These are phyloP conservation scores for Colletotrichum musicola DNA, from an alignment of 2,329 filamentous ascomycete genomes.

Conservation along the genomic window DNA sequence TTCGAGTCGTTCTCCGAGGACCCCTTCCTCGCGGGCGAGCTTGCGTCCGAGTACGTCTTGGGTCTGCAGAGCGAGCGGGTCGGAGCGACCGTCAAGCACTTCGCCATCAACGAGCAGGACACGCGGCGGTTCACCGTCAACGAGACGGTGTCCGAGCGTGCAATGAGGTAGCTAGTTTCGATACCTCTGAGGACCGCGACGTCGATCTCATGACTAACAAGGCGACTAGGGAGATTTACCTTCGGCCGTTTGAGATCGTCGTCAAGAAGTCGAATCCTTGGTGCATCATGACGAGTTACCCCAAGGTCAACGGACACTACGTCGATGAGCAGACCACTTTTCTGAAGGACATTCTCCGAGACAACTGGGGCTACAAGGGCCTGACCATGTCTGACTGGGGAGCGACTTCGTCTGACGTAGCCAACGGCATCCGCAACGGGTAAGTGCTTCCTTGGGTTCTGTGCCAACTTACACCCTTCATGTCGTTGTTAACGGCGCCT, in stretches of 20 bases:
- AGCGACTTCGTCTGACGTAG: background rate
- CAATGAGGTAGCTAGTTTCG: background rate
- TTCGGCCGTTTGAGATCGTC: slow-evolving; percentile 52
- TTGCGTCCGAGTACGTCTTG: slow-evolving; percentile 45
- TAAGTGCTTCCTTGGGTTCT: no score
- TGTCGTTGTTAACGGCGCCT: no score
- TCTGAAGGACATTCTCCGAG: slow-evolving; percentile 52
- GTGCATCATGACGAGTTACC: slow-evolving; percentile 54
- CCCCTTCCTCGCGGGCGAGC: slow-evolving; percentile 55
- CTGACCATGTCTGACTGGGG: slow-evolving; percentile 63
- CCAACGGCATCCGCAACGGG: no score
- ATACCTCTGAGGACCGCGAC: background rate
- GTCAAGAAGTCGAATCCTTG: slow-evolving; percentile 50
- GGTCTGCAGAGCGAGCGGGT: slow-evolving; percentile 46
- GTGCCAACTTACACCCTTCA: no score
- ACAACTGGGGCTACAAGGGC: slow-evolving; percentile 60
- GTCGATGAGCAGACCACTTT: slow-evolving; percentile 14
- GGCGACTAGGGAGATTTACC: slow-evolving; percentile 44
- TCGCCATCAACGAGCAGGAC: slow-evolving; percentile 6
- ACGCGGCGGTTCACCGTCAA: background rate
- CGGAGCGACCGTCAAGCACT: slow-evolving; percentile 32
- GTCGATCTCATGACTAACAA: background rate
- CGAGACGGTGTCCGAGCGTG: background rate
- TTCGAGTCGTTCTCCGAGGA: slow-evolving; percentile 75
- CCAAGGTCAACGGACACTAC: slow-evolving; percentile 51